Conservation (phyloP, 2,329 filamentous ascomycete species). For the Colletotrichum salicis region DNA sequence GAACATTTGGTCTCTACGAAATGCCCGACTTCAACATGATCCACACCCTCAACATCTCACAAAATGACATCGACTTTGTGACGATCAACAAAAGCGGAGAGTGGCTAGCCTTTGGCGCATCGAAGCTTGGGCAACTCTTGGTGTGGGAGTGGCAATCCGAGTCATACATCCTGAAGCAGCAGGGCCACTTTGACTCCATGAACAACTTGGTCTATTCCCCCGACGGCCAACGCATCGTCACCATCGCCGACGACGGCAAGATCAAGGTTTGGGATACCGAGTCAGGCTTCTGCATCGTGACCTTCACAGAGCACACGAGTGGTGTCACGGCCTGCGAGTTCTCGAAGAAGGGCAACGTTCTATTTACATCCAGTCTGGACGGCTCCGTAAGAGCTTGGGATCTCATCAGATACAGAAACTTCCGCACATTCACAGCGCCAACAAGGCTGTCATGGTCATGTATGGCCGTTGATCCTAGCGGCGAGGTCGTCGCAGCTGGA, state of each 20-base stretch:
- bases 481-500: conserved; percentile 94
- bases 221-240: conserved; percentile 92
- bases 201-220: conserved; percentile 94
- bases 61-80: conserved; percentile 95
- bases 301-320: conserved; percentile 95
- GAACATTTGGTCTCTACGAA: conserved; percentile 93
- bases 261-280: conserved; percentile 98
- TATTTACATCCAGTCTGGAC: conserved; percentile 95
- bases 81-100: conserved; percentile 94
- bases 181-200: conserved; percentile 96
- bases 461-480: conserved; percentile 95
- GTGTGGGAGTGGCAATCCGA: conserved; percentile 99
- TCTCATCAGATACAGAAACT: conserved; percentile 94
- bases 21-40: conserved; percentile 96
- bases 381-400: conserved; percentile 97
- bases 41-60: conserved; percentile 91
- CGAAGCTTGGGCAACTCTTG: conserved; percentile 92
- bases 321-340: conserved; percentile 96
- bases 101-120: conserved; percentile 97
- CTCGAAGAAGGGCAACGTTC: conserved; percentile 91
- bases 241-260: conserved; percentile 94
- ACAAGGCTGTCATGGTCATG: conserved; percentile 92
- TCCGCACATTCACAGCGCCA: conserved; percentile 95
- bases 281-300: conserved; percentile 97
- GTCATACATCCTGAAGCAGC: conserved; percentile 97